Conservation (phyloP, 768 basidiomycete species). For the Paxillus ammoniavirescens region DNA sequence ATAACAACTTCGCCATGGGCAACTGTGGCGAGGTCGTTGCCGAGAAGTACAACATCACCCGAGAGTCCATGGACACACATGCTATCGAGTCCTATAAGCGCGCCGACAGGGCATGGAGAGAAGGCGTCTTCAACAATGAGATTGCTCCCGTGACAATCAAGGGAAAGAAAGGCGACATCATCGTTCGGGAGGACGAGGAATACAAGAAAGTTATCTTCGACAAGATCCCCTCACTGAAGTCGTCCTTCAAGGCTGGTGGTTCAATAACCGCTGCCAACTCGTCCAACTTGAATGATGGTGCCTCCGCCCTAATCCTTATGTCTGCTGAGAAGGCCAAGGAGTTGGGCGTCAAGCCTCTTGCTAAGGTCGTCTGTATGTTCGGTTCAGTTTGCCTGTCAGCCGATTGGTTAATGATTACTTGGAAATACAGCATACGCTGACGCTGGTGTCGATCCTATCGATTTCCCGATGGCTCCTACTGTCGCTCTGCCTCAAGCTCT, state of each 20-base stretch:
- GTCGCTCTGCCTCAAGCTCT: conserved; percentile 87
- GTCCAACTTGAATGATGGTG: conserved; percentile 92
- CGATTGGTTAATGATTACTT: conserved; percentile 4
- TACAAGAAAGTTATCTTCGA: conserved; percentile 96
- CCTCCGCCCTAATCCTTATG: conserved; percentile 92
- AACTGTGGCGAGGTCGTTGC: conserved; percentile 91
- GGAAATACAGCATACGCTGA: conserved; percentile 81
- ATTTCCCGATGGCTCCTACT: conserved; percentile 95
- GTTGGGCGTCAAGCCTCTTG: conserved; percentile 89
- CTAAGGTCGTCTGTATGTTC: conserved; percentile 85
- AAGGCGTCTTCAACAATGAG: conserved; percentile 82
- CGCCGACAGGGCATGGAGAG: conserved; percentile 87
- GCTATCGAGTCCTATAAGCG: conserved; percentile 95
- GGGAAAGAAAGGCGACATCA: conserved; percentile 89
- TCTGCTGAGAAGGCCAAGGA: conserved; percentile 91
- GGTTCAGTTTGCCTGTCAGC: background rate
- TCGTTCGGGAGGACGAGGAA: conserved; percentile 95
- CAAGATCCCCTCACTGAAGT: conserved; percentile 85
- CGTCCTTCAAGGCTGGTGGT: conserved; percentile 88
- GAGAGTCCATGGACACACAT: conserved; percentile 86
- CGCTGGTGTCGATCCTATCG: conserved; percentile 93
- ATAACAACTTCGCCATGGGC: conserved; percentile 98
- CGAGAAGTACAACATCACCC: conserved; percentile 75
- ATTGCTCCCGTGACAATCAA: conserved; percentile 88
- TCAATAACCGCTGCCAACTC: conserved; percentile 97